These are phyloP conservation scores for Ascochyta pisi DNA, from an alignment of 2,329 filamentous ascomycete species.

Conservation along the genomic window DNA sequence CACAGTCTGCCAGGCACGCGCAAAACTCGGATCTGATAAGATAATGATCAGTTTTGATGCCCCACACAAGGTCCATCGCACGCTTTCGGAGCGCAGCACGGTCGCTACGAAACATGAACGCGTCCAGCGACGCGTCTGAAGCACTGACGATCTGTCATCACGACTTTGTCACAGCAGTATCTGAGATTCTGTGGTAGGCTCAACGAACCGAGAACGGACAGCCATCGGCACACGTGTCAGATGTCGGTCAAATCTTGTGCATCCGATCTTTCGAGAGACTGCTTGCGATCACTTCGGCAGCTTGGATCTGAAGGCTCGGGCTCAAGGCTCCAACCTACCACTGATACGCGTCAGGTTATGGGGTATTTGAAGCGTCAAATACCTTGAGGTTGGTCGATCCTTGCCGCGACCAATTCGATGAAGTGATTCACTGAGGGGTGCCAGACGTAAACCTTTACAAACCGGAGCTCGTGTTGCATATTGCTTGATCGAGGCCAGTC, in stretches of 20 bases:
- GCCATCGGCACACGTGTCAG: background rate
- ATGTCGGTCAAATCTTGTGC: background rate
- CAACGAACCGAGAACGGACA: background rate
- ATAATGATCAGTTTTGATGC: slow-evolving; percentile 21
- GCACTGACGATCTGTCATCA: slow-evolving; percentile 1
- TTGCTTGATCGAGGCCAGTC: background rate
- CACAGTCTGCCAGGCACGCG: slow-evolving; percentile 20
- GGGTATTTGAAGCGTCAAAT: background rate
- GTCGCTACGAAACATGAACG: slow-evolving; percentile 1
- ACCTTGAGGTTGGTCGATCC: background rate
- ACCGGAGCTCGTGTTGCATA: background rate
- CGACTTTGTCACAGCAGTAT: background rate
- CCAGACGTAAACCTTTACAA: background rate
- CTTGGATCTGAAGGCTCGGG: background rate
- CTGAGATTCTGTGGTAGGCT: no score
- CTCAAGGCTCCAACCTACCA: background rate
- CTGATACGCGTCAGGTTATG: background rate
- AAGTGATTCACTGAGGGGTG: no score
- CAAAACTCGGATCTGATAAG: slow-evolving; percentile 37
- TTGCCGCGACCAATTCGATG: background rate
- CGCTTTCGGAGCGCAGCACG: background rate
- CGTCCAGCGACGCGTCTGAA: slow-evolving; percentile 13
- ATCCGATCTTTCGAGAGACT: background rate
- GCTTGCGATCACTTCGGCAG: background rate
- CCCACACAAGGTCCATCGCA: background rate